Percentiles rank a stretch among this genome's conserved stretches.
phyloP scores from a whole-genome alignment of 306 rosid species.

The Macrotyloma uniflorum region DNA sequence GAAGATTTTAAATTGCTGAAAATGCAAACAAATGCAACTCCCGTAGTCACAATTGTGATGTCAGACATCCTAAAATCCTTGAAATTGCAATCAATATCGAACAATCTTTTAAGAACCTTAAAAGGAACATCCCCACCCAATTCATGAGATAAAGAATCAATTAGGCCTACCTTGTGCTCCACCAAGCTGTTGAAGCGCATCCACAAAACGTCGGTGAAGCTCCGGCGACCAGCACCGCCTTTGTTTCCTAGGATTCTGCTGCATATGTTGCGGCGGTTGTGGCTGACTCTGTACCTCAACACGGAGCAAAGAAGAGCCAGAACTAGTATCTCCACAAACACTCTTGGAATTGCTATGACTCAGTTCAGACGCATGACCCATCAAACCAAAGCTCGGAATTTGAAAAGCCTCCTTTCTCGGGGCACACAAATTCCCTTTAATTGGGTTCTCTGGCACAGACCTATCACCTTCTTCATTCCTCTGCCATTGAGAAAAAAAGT shows the following conservation, averaged over 20 bases:
- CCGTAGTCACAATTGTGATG: no score
- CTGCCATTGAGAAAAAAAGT: slow-evolving; percentile 34
- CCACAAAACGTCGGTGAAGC: slow-evolving; percentile 78
- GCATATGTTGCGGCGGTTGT: slow-evolving; percentile 40
- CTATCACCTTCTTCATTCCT: slow-evolving; percentile 58
- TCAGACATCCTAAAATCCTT: no score
- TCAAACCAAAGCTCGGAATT: slow-evolving; percentile 60
- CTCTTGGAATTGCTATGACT: slow-evolving; percentile 44
- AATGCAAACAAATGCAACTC: no score
- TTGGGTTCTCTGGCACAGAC: slow-evolving; percentile 48
- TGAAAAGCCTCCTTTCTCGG: slow-evolving; percentile 50
- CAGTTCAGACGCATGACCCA: slow-evolving; percentile 56
- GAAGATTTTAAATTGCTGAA: not conserved
- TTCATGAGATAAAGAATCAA: not conserved
- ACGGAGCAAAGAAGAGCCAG: slow-evolving; percentile 50
- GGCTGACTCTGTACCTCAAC: slow-evolving; percentile 49
- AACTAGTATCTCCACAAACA: slow-evolving; percentile 46
- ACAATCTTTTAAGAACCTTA: not conserved
- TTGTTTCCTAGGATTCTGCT: slow-evolving; percentile 66
- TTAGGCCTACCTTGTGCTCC: slow-evolving; percentile 71
- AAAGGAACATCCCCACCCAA: not conserved
- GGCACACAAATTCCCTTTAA: slow-evolving; percentile 42
- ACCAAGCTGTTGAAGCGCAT: slow-evolving; percentile 81
- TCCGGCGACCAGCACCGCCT: slow-evolving; percentile 91
- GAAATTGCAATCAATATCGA: not conserved